phyloP scores from a whole-genome alignment of 2,329 filamentous ascomycete species.

The Pyricularia sp. region DNA sequence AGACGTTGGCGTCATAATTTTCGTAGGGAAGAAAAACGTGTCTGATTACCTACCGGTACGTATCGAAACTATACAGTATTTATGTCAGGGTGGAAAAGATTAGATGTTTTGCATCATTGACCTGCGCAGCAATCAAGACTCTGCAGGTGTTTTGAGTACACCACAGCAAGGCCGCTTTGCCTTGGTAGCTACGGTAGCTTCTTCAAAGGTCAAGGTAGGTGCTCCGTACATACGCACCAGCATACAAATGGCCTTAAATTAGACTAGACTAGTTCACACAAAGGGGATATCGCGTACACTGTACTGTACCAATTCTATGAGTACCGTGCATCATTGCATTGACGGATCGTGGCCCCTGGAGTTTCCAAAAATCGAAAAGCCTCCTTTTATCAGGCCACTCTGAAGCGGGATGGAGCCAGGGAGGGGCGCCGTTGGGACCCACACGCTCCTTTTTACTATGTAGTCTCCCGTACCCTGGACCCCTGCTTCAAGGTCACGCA shows the following conservation, averaged over 20 bases:
- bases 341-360: background rate
- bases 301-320: background rate
- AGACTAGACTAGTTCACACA: too few relatives aligned
- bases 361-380: background rate
- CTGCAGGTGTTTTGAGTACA: too few relatives aligned
- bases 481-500: constrained; percentile 9
- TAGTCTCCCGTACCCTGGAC: background rate
- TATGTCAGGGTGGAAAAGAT: background rate
- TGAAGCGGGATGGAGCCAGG: constrained; percentile 1
- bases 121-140: background rate
- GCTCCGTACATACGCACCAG: too few relatives aligned
- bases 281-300: too few relatives aligned
- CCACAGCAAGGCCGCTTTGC: background rate
- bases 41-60: background rate
- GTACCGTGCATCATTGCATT: background rate
- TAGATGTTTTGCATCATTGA: background rate
- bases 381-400: constrained; percentile 5
- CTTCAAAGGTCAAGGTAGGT: too few relatives aligned
- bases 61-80: background rate
- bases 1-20: background rate
- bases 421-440: background rate
- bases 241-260: too few relatives aligned
- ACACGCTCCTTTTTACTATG: background rate
- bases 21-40: background rate
- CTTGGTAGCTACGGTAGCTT: too few relatives aligned